Evolutionary conservation across 1,139 yeast genomes (phyloP).

Genomic region (Lodderomyces orthopsilosis): DNA sequence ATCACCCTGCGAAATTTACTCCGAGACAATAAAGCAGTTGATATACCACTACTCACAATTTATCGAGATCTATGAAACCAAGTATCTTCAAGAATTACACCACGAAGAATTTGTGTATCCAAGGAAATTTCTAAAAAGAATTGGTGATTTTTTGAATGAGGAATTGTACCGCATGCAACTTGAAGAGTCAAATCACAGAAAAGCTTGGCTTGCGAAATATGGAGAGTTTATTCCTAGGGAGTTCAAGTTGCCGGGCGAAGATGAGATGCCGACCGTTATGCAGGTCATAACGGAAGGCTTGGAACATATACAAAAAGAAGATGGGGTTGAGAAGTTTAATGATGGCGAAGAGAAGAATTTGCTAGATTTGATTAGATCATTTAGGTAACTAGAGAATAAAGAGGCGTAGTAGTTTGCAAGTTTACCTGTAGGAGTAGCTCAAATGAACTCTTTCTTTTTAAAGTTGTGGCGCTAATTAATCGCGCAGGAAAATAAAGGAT

Average conservation of each 20-base stretch:
- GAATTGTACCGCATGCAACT: constrained; percentile 33
- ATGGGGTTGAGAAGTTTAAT: constrained; percentile 15
- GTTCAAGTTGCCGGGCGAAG: constrained; percentile 41
- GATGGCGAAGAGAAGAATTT: constrained; percentile 23
- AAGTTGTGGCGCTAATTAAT: not conserved
- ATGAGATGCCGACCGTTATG: constrained; percentile 35
- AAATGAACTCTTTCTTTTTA: too few species aligned
- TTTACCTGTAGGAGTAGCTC: too few species aligned
- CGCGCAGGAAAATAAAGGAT: not conserved
- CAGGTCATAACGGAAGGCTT: constrained; percentile 46
- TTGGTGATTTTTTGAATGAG: constrained; percentile 34
- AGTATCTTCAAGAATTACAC: constrained; percentile 39
- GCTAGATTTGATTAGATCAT: constrained; percentile 20
- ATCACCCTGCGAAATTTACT: constrained; percentile 23
- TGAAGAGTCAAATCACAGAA: constrained; percentile 36
- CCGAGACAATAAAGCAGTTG: constrained; percentile 30
- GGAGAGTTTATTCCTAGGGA: constrained; percentile 46
- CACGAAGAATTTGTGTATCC: constrained; percentile 43
- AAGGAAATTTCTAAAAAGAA: constrained; percentile 28
- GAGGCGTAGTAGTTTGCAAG: too few species aligned
- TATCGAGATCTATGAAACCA: constrained; percentile 31
- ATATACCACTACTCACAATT: constrained; percentile 39
- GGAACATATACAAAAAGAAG: constrained; percentile 24
- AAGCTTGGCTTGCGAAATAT: constrained; percentile 36
- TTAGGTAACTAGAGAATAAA: not conserved